Base-by-base conservation (phyloP, 2,329 filamentous ascomycete species). In the Alternaria alternata region DNA sequence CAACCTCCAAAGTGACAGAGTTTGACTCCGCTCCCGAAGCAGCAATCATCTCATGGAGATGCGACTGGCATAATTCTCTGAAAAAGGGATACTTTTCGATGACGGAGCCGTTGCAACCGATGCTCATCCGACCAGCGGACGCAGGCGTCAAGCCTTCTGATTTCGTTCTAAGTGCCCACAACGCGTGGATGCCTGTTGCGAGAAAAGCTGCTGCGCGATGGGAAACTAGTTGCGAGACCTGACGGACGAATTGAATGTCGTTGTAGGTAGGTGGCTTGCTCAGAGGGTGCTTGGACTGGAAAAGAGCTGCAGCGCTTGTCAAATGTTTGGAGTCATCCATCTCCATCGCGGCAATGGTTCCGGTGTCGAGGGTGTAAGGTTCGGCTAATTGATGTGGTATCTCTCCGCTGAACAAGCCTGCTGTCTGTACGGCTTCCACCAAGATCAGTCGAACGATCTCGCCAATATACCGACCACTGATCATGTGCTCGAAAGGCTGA, bases 81-180 rank as follows among this genome's bases (percentile, higher is more conserved):
- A 93, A 94, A 7, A 82, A 81, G 0, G 91, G 91, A 72, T 94
- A 94, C 68, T 89, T 89, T 78, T 94, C 91, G 52, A 94, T 88
- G 51, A 94, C 90, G 28, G 89, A 91, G 44, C 91, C 91, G 72
- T 92, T 93, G 78, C 90, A 94, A 4, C 90, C 90, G n/a, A 94
- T 81, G 41, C 81, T 80, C 53, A 82, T 75, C 60, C 73, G 75
- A 22, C 74, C 79, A 7, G 74, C 75, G 18, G 70, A 66, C 41
- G 72, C 62, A 20, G 78, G 74, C 6, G 72, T 67, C 12, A 81
- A 54, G 12, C 76, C 81, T 65, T 88, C 85, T 8, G 79, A 78
- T 16, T 81, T 79, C 39, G 82, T 84, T 57, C 84, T 82, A 14
- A 89, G 75, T 12, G 78, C 79, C 85, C 87, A 89, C 38, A 90